A percentile compares a stretch with the other conserved stretches of the same genome.
Conservation (phyloP, 176 grass and related monocot species). For the Triticum urartu region DNA sequence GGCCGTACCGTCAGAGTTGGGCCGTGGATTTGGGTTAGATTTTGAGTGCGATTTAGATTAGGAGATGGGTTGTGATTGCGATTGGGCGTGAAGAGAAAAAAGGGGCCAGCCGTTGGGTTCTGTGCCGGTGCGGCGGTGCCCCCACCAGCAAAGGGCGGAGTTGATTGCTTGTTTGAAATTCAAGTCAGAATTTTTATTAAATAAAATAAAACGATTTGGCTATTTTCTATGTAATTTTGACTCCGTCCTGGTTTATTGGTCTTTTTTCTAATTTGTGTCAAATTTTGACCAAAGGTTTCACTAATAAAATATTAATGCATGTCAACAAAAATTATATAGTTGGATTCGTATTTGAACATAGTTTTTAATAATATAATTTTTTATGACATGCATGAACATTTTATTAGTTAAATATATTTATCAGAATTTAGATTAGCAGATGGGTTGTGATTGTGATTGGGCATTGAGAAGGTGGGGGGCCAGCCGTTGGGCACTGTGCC, state of each 20-base stretch:
- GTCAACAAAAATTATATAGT: too few species aligned
- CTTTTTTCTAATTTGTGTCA: too few species aligned
- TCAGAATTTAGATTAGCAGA: neutral
- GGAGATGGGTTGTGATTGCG: too few species aligned
- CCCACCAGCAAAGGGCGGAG: neutral
- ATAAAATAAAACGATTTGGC: neutral
- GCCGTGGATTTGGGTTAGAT: neutral
- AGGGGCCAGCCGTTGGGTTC: neutral
- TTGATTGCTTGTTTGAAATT: slow-evolving; percentile 12
- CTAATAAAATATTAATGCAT: too few species aligned
- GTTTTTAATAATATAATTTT: too few species aligned
- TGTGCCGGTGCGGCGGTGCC: neutral
- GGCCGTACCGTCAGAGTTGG: neutral
- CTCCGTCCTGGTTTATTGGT: too few species aligned
- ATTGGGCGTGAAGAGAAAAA: neutral
- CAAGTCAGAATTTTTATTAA: neutral
- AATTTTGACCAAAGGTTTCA: too few species aligned
- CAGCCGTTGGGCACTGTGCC: slow-evolving; percentile 6
- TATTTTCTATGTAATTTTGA: too few species aligned
- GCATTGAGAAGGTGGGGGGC: neutral
- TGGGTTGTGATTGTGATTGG: neutral
- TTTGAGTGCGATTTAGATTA: neutral
- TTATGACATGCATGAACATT: too few species aligned
- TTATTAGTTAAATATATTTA: too few species aligned
- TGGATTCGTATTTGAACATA: too few species aligned